Base-by-base conservation (phyloP, 805 yeast species). In the Vanderwaltozyma polyspora region DNA sequence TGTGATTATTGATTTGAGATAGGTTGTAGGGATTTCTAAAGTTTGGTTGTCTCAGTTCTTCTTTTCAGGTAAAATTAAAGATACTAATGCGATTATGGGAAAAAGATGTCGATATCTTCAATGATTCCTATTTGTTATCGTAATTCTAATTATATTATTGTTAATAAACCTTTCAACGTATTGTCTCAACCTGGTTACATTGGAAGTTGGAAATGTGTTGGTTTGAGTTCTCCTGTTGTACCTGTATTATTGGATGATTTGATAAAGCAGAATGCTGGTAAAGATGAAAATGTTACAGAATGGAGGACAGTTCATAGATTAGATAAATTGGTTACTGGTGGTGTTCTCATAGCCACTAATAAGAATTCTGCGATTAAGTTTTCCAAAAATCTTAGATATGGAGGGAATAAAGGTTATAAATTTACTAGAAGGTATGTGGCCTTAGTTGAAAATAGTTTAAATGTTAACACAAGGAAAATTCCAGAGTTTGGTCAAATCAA, bases 261-360 rank as follows among this genome's bases (percentile, higher is more conserved):
- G 14, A 40, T 35, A 24, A 27, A 29, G 3, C 37, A 34, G 13
- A 31, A 35, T 19, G 34, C 25, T 4, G 11, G 17, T n/a, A 18
- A 22, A 8, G 27, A 14, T 18, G 15, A 9, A 3, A 34, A 17
- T 17, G 32, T 23, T 13, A n/a, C 10, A 10, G 38, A 31, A 18
- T 45, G 55, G 34, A 48, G 53, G 30, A 48, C 51, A 5, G 60
- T 66, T 1, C 68, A 64, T 28, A 46, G 70, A 32, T 40, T 66
- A 15, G 70, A 66, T 36, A 49, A 46, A 19, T 40, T 47, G 32
- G 69, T 62, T 6, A 58, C 66, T 14, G 70, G 70, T 16, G 68
- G 67, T 1, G 35, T 64, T 29, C 44, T 65, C 3, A 32, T 64
- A 4, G 63, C 68, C 2, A 53, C 48, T 33, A 57, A 50, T 31